phyloP scores from a whole-genome alignment of 2,329 filamentous ascomycete species.

The Pyricularia grisea region DNA sequence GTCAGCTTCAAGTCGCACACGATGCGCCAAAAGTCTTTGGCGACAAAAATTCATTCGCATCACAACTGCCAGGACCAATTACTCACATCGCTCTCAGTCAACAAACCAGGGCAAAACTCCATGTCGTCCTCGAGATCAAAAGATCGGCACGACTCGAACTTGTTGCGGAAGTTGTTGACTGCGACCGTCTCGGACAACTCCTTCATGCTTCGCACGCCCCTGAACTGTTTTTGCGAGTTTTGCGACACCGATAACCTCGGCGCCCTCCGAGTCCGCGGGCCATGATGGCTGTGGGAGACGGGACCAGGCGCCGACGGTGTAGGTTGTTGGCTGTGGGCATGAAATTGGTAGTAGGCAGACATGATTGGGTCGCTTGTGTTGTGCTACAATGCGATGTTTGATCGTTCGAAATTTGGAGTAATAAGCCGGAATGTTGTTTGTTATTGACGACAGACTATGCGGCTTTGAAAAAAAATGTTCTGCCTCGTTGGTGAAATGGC shows the following conservation, averaged over 20 bases:
- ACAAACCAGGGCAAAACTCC: slow-evolving; percentile 85
- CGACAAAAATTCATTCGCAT: slow-evolving; percentile 7
- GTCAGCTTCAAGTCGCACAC: not conserved
- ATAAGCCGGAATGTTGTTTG: not conserved
- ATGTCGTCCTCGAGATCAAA: slow-evolving; percentile 95
- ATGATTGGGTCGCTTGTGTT: slow-evolving; percentile 23
- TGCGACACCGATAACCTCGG: slow-evolving; percentile 73
- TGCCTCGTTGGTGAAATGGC: not conserved
- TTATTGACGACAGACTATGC: not conserved
- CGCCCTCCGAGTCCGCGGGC: slow-evolving; percentile 74
- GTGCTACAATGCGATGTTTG: slow-evolving; percentile 6
- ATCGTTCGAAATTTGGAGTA: not conserved
- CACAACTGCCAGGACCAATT: slow-evolving; percentile 4
- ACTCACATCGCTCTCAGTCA: slow-evolving; percentile 90
- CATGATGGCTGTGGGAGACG: slow-evolving; percentile 68
- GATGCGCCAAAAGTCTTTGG: not conserved
- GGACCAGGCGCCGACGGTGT: slow-evolving; percentile 43
- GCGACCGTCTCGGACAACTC: slow-evolving; percentile 72
- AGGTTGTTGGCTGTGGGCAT: slow-evolving; percentile 47
- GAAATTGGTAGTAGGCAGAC: slow-evolving; percentile 57
- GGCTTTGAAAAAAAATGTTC: not conserved
- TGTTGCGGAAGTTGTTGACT: slow-evolving; percentile 69
- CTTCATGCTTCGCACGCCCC: slow-evolving; percentile 76
- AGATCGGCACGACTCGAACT: slow-evolving; percentile 84
- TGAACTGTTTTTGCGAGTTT: slow-evolving; percentile 78